phyloP scores from a whole-genome alignment of 2,329 filamentous ascomycete species.

The Amphichorda felina region DNA sequence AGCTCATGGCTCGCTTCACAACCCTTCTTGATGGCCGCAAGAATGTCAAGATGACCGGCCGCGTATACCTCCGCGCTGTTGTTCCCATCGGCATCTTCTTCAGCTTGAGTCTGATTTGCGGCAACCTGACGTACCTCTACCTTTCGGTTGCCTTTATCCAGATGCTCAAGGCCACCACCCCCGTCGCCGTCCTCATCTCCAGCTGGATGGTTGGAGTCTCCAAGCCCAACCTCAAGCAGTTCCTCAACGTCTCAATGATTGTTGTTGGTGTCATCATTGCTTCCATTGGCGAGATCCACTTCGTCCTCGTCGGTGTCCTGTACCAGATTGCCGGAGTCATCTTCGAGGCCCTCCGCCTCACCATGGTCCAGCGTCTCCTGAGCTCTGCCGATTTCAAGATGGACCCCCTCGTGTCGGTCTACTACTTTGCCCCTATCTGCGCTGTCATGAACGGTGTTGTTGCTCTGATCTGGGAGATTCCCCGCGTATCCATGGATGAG shows the following conservation, averaged over 20 bases:
- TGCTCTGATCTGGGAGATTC: slow-evolving; percentile 63
- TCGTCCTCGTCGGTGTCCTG: slow-evolving; percentile 68
- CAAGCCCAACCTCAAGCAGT: slow-evolving; percentile 71
- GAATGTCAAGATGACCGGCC: slow-evolving; percentile 92
- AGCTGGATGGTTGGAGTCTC: slow-evolving; percentile 82
- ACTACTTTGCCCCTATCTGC: slow-evolving; percentile 82
- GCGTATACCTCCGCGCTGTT: slow-evolving; percentile 85
- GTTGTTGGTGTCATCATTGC: slow-evolving; percentile 91
- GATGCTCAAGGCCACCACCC: slow-evolving; percentile 98
- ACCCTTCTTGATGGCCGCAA: slow-evolving; percentile 86
- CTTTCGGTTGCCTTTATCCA: slow-evolving; percentile 95
- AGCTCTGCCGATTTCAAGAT: slow-evolving; percentile 83
- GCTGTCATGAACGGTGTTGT: slow-evolving; percentile 69
- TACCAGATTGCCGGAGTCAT: slow-evolving; percentile 69
- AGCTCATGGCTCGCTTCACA: slow-evolving; percentile 83
- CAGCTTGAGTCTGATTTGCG: slow-evolving; percentile 90
- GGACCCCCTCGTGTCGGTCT: slow-evolving; percentile 79
- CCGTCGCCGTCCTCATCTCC: slow-evolving; percentile 81
- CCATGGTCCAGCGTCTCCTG: slow-evolving; percentile 74
- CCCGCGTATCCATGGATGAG: slow-evolving; percentile 55
- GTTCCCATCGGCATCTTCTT: slow-evolving; percentile 94
- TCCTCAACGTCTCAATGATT: slow-evolving; percentile 89
- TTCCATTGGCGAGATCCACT: slow-evolving; percentile 91
- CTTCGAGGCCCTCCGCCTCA: slow-evolving; percentile 73
- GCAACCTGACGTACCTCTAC: slow-evolving; percentile 92